Evolutionary conservation across 768 basidiomycete species (phyloP), one percentile per base, ranked within the genome.

Genomic region (Boletus sp.): DNA sequence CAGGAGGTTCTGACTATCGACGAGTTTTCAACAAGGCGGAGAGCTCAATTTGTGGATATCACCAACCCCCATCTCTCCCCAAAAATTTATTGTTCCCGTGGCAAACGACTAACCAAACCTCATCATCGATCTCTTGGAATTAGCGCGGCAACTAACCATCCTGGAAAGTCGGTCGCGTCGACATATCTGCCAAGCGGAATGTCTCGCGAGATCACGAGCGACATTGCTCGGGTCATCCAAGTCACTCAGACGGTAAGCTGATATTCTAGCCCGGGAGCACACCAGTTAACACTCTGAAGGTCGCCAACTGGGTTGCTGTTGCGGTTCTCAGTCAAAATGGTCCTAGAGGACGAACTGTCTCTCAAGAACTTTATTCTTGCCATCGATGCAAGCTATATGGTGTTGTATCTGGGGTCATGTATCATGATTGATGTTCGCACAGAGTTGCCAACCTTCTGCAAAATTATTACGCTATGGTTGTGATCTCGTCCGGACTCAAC

Each of bases 361-460:
- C 39, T 51, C 50, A 43, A 19, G 17, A 30, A 2, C 33, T 40
- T 53, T 39, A 53, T 47, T 53, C 38, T 53, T 33, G 15, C 48
- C 38, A n/a, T 17, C 0, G n/a, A 53, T 25, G 29, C 21, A 23
- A 13, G 35, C 19, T 21, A 33, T 32, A 32, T 33, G 21, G 19
- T 33, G 27, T n/a, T 7, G 42, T 43, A n/a, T n/a, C 17, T 29
- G 17, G 9, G 42, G 8, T n/a, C n/a, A n/a, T n/a, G n/a, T n/a
- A 10, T 10, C 17, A 10, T 43, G 27, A 7, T 9, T 11, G 15
- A 43, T n/a, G 5, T 43, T n/a, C 15, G 29, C 42, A 27, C 41
- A 27, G 42, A 29, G 9, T 29, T 43, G 10, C 11, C 9, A 27
- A 43, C 13, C 27, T 43, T 17, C n/a, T 43, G 27, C 27, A 43